These are phyloP conservation scores for Harringtonia lauricola DNA, from an alignment of 2,329 filamentous ascomycete species.

Conservation along the genomic window DNA sequence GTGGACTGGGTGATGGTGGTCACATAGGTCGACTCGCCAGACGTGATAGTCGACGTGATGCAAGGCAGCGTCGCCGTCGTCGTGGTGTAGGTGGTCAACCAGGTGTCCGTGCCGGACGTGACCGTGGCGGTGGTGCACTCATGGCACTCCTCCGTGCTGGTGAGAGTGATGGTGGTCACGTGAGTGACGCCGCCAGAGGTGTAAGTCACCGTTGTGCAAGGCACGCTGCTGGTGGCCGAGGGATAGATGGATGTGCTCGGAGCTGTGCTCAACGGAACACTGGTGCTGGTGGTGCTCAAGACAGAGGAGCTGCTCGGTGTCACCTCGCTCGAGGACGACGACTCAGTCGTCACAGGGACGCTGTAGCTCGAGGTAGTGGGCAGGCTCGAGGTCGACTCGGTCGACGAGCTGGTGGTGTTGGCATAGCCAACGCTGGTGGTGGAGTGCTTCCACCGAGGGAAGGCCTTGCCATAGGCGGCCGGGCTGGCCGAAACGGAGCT, in stretches of 20 bases:
- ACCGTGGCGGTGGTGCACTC: not conserved
- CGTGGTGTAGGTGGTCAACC: not conserved
- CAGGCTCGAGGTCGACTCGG: not conserved
- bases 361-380: not conserved
- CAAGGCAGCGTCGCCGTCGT: not conserved
- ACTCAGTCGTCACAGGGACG: not conserved
- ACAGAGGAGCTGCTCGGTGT: not conserved
- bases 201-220: not conserved
- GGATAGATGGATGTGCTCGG: no score
- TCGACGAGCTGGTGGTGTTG: not conserved
- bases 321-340: not conserved
- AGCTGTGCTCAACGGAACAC: no score
- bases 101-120: not conserved
- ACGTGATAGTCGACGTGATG: not conserved
- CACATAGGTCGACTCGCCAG: not conserved
- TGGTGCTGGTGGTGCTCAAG: not conserved
- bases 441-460: conserved; percentile 1
- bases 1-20: not conserved
- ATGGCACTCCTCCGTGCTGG: not conserved
- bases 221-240: no score
- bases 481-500: conserved; percentile 6
- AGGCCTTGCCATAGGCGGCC: not conserved
- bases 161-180: not conserved
- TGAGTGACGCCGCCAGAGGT: not conserved
- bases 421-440: not conserved